A percentile compares a stretch with the other conserved stretches of the same genome.
Conservation (phyloP, 192 early-diverging fungal genomes). For the Geranomyces michiganensis region DNA sequence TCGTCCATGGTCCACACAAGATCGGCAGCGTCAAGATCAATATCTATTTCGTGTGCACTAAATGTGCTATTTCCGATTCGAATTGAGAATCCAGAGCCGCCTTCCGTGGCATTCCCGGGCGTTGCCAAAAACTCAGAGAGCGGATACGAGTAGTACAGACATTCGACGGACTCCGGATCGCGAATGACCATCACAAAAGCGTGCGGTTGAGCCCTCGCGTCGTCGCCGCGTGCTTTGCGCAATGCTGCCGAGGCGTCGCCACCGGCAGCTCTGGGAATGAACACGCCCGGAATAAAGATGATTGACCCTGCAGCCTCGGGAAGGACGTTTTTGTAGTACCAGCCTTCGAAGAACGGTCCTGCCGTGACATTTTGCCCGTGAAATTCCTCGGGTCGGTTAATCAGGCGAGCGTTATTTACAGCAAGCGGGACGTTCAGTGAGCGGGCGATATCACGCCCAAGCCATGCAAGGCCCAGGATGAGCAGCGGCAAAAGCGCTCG, state of each 20-base stretch:
- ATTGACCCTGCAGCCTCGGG: conserved; percentile 7
- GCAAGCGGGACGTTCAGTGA: neutral
- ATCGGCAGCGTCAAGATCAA: conserved; percentile 2
- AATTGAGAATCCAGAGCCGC: neutral
- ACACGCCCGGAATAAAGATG: conserved; percentile 17
- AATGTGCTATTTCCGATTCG: conserved; percentile 10
- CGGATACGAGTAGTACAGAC: conserved; percentile 19
- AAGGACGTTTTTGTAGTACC: conserved; percentile 15
- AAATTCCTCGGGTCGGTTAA: conserved; percentile 2
- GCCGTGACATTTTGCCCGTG: conserved; percentile 2
- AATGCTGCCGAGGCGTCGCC: neutral
- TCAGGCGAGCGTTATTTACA: neutral
- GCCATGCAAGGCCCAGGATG: too few relatives aligned
- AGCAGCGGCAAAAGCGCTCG: too few relatives aligned
- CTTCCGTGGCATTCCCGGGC: neutral
- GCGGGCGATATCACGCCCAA: too few relatives aligned
- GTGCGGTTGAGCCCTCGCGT: conserved; percentile 1
- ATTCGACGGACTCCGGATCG: conserved; percentile 13
- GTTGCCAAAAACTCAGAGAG: conserved; percentile 9
- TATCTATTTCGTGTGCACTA: neutral
- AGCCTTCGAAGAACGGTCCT: conserved; percentile 23
- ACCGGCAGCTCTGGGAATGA: conserved; percentile 4
- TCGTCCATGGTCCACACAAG: conserved; percentile 11
- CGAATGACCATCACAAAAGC: conserved; percentile 22
- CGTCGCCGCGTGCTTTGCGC: neutral